A percentile compares a stretch with the other conserved stretches of the same genome.
Evolutionary conservation across 192 early-diverging fungal genomes (phyloP).

Genomic region (Rhizophagus sp.): DNA sequence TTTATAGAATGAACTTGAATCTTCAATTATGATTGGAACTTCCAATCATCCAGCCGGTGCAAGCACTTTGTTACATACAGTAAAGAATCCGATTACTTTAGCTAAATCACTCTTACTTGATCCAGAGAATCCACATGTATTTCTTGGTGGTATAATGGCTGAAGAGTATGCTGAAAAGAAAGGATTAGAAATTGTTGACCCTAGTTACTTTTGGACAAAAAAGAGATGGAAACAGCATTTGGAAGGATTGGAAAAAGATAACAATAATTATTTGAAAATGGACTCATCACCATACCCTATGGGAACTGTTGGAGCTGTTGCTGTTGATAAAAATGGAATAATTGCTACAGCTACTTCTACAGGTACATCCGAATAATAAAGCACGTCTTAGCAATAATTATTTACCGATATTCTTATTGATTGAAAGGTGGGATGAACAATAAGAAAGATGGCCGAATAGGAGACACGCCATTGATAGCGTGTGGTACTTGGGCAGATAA

Average conservation of each 20-base stretch:
- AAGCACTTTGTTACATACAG: conserved; percentile 37
- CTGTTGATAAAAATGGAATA: conserved; percentile 45
- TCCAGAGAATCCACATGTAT: conserved; percentile 40
- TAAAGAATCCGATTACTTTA: conserved; percentile 49
- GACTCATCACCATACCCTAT: conserved; percentile 16
- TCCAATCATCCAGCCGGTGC: conserved; percentile 38
- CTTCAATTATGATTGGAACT: conserved; percentile 49
- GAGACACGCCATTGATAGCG: conserved; percentile 50
- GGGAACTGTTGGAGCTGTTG: conserved; percentile 51
- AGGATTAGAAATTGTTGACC: conserved; percentile 46
- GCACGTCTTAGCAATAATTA: background rate
- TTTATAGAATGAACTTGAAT: conserved; percentile 36
- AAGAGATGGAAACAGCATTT: conserved; percentile 47
- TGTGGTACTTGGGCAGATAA: conserved; percentile 53
- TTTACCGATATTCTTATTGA: background rate
- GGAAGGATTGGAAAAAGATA: conserved; percentile 29
- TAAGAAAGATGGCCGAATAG: conserved; percentile 46
- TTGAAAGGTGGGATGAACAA: conserved; percentile 43
- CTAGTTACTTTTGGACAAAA: conserved; percentile 45
- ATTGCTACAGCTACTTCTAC: conserved; percentile 49
- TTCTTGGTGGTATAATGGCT: conserved; percentile 41
- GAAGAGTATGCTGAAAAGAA: conserved; percentile 38
- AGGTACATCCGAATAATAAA: conserved; percentile 2
- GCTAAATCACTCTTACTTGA: conserved; percentile 37
- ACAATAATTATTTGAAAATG: background rate